Percentiles rank a stretch among this genome's conserved stretches.
Conservation (phyloP, 1,284 basidiomycete genomes). For the Cutaneotrichosporon curvatum region DNA sequence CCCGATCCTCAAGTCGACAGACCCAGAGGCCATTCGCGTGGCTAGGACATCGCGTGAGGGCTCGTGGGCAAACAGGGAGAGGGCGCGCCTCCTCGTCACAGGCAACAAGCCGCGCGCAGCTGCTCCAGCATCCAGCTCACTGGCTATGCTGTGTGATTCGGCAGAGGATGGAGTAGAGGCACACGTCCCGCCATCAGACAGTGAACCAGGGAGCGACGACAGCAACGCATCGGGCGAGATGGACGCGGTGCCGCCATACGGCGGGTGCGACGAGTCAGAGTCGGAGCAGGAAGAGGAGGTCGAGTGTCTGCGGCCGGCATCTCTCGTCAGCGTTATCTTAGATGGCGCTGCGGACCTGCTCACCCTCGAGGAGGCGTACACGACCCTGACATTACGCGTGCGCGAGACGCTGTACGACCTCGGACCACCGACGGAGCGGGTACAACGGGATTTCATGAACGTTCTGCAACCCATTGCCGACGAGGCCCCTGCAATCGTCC, state of each 20-base stretch:
- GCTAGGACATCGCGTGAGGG: conserved; percentile 40
- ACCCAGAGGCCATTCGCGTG: conserved; percentile 28
- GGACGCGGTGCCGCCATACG: background rate
- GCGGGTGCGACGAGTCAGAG: conserved; percentile 24
- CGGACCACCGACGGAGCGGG: conserved; percentile 6
- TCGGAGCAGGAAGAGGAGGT: conserved; percentile 26
- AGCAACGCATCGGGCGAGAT: conserved; percentile 14
- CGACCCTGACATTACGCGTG: conserved; percentile 24
- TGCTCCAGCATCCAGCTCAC: conserved; percentile 1
- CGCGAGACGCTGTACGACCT: conserved; percentile 19
- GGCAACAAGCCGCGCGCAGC: conserved; percentile 21
- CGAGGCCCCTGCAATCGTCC: conserved; percentile 37
- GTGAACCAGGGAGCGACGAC: conserved; percentile 17
- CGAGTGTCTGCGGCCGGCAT: conserved; percentile 30
- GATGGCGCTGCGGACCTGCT: conserved; percentile 40
- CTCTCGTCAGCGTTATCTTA: conserved; percentile 36
- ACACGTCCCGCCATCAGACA: conserved; percentile 22
- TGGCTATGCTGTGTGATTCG: conserved; percentile 11
- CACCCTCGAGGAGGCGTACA: conserved; percentile 42
- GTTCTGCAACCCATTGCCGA: conserved; percentile 27
- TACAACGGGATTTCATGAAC: no score
- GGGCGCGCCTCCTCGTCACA: conserved; percentile 31
- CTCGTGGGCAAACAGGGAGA: conserved; percentile 41
- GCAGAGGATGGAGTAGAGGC: conserved; percentile 8
- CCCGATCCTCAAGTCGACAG: conserved; percentile 32